Evolutionary conservation across 495 filamentous ascomycete species (phyloP), one percentile per base, ranked within the genome.

Genomic region (Penicillium herquei): DNA sequence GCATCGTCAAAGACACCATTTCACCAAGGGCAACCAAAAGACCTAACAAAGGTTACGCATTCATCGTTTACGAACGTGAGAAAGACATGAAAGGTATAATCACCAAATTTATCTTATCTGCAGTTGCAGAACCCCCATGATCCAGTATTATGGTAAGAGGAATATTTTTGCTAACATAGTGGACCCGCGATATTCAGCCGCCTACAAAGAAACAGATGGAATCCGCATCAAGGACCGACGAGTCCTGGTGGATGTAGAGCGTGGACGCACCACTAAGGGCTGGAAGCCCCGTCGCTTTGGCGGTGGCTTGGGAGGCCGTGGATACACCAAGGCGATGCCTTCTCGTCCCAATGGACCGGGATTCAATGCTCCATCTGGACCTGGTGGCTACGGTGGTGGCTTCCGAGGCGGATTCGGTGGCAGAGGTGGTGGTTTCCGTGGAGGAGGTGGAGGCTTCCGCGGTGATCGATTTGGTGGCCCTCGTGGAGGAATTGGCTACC

Each of bases 61-160:
- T 98, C 70, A 87, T 98, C 62, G 92, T 97, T 45, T 98, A 92
- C 70, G 93, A 98, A 74, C 86, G 90, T 65, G 94, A 98, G 72
- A 92, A 93, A 74, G 94, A 98, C 67, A 97, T 98, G 95, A 97
- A 96, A 87, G 93, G 94, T 96, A 96, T 80, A 74, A 54, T 52
- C 47, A 47, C 54, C 50, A 49, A 37, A 57, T 49, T 47, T 53
- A 35, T 47, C 21, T 47, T 46, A 7, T 35, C 18, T 44, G 45
- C 51, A 53, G 16, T 46, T 21, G 49, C 43, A 18, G n/a, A 13
- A 51, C 14, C 4, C 34, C 16, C 43, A 18, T 18, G 3, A 21
- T 39, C 30, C 16, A 44, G 26, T 37, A 7, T 31, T 53, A 34
- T 56, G 64, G 58, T 65, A 59, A 62, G 64, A 64, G 32, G 54